phyloP scores from a whole-genome alignment of 2,329 filamentous ascomycete genomes.

The Fusarium newnesense region DNA sequence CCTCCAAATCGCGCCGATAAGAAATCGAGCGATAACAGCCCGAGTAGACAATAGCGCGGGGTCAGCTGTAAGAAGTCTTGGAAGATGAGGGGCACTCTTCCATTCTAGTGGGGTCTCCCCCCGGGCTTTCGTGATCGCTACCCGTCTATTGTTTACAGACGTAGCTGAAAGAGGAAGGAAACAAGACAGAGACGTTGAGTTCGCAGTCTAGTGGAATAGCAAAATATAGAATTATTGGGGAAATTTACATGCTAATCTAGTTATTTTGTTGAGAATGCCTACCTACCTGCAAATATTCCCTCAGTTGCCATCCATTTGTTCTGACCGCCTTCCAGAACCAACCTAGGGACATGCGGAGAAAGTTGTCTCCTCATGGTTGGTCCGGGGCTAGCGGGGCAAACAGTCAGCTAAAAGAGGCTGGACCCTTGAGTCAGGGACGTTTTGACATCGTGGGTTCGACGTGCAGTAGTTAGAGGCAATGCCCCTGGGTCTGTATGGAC shows the following conservation, averaged over 20 bases:
- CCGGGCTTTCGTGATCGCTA: constrained; percentile 5
- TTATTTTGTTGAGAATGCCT: constrained; percentile 3
- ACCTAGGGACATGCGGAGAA: constrained; percentile 26
- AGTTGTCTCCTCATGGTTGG: constrained; percentile 30
- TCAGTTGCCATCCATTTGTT: constrained; percentile 26
- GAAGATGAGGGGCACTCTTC: constrained; percentile 26
- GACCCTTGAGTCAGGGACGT: constrained; percentile 40
- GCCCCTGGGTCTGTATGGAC: constrained; percentile 26
- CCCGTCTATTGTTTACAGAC: not conserved
- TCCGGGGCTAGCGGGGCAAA: not conserved
- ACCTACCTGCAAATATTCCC: constrained; percentile 15
- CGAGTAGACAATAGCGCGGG: constrained; percentile 13
- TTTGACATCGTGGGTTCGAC: constrained; percentile 22
- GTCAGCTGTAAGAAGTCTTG: constrained; percentile 19
- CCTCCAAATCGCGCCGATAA: constrained; percentile 15
- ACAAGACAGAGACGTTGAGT: constrained; percentile 5
- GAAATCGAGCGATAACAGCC: constrained; percentile 22
- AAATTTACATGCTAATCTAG: not conserved
- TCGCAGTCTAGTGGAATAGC: not conserved
- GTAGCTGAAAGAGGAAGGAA: constrained; percentile 27
- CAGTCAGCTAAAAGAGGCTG: constrained; percentile 16
- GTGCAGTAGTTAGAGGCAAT: constrained; percentile 30
- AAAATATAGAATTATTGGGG: not conserved
- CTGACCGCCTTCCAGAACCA: constrained; percentile 39
- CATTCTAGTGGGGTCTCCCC: constrained; percentile 19